Evolutionary conservation across 2,329 filamentous ascomycete species (phyloP).

Genomic region (Penicillium sp.): DNA sequence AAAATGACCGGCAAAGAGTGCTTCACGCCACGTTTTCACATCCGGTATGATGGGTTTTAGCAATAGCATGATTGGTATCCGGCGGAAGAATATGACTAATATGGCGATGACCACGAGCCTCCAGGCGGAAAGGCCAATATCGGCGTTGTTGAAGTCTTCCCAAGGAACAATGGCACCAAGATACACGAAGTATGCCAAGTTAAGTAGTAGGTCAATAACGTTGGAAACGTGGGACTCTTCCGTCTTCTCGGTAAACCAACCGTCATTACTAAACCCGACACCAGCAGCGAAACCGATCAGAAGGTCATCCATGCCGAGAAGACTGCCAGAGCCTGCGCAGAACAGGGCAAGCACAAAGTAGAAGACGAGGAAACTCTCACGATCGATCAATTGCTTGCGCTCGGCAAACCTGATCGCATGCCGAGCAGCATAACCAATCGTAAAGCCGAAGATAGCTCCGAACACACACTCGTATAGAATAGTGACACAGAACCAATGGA

Average conservation of each 20-base stretch:
- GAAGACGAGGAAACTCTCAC: constrained; percentile 97
- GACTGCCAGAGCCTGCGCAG: constrained; percentile 89
- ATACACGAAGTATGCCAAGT: constrained; percentile 97
- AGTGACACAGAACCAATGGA: constrained; percentile 87
- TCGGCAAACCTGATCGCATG: constrained; percentile 91
- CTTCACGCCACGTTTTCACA: constrained; percentile 97
- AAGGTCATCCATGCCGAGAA: constrained; percentile 90
- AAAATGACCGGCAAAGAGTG: constrained; percentile 95
- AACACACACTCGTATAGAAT: constrained; percentile 96
- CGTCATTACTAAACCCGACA: constrained; percentile 99
- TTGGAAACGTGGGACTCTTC: constrained; percentile 99
- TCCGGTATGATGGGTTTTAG: constrained; percentile 94
- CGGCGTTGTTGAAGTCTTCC: constrained; percentile 81
- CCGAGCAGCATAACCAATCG: constrained; percentile 85
- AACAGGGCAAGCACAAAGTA: constrained; percentile 97
- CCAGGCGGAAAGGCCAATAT: constrained; percentile 82
- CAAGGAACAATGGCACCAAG: constrained; percentile 97
- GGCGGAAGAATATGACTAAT: constrained; percentile 91
- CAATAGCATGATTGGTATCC: constrained; percentile 90
- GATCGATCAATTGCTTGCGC: constrained; percentile 81
- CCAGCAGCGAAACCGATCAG: constrained; percentile 93
- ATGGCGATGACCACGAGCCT: constrained; percentile 90
- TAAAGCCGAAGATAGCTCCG: constrained; percentile 84
- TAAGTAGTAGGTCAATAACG: constrained; percentile 96
- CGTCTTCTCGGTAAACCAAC: constrained; percentile 98